phyloP scores from a whole-genome alignment of 495 filamentous ascomycete genomes.

The Talaromyces proteolyticus region DNA sequence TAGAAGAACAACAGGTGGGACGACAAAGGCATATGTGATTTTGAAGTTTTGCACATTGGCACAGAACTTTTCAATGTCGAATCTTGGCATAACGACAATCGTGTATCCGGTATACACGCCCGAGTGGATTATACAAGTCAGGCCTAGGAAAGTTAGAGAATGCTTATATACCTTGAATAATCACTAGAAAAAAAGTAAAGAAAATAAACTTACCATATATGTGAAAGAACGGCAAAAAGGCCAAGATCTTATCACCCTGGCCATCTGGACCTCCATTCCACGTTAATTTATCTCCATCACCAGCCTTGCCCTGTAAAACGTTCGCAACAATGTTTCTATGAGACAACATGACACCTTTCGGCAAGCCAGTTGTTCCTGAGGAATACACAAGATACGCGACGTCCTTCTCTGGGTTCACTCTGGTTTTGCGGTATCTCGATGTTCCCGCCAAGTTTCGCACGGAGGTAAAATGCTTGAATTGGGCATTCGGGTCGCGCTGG shows the following conservation, averaged over 20 bases:
- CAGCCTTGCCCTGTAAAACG: slow-evolving; percentile 41
- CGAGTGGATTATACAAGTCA: slow-evolving; percentile 57
- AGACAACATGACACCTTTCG: slow-evolving; percentile 79
- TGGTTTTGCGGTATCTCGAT: slow-evolving; percentile 30
- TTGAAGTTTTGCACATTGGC: slow-evolving; percentile 63
- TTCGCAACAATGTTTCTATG: slow-evolving; percentile 75
- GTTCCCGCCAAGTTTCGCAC: slow-evolving; percentile 55
- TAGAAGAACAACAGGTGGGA: slow-evolving; percentile 78
- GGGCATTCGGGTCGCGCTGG: slow-evolving; percentile 49
- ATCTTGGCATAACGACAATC: slow-evolving; percentile 73
- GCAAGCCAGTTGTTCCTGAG: slow-evolving; percentile 77
- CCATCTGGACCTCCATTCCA: slow-evolving; percentile 52
- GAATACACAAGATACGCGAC: slow-evolving; percentile 66
- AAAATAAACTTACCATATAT: slow-evolving; percentile 61
- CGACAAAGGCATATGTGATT: slow-evolving; percentile 76
- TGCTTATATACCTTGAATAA: background rate
- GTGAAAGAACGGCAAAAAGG: slow-evolving; percentile 90
- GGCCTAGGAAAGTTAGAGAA: slow-evolving; percentile 52
- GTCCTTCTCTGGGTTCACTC: slow-evolving; percentile 26
- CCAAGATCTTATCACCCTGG: slow-evolving; percentile 65
- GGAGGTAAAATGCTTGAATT: slow-evolving; percentile 71
- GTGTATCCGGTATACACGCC: slow-evolving; percentile 61
- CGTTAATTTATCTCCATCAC: slow-evolving; percentile 49
- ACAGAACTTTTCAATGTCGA: slow-evolving; percentile 78
- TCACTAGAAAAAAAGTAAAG: background rate